A percentile compares a stretch with the other conserved stretches of the same genome.
Evolutionary conservation across 805 yeast genomes (phyloP).

Genomic region (Metschnikowia cubensis): DNA sequence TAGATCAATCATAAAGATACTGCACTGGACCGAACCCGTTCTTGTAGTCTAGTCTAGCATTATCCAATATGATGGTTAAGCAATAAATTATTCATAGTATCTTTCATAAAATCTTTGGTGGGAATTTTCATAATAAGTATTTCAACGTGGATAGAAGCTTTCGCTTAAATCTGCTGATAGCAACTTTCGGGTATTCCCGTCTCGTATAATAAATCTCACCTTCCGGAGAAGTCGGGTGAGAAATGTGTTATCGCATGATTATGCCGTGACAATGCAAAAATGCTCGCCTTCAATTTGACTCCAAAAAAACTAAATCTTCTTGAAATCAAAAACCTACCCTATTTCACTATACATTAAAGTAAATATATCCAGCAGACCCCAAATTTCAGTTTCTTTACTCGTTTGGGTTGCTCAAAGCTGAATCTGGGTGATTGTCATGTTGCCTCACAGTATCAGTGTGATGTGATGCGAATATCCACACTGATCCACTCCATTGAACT

Average conservation of each 20-base stretch:
- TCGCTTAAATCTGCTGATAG: not conserved
- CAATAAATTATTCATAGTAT: too few species aligned
- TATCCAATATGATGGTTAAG: not conserved
- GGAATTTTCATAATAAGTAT: not conserved
- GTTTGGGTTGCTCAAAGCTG: not conserved
- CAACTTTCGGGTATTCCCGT: too few species aligned
- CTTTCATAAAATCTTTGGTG: too few species aligned
- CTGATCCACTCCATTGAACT: not conserved
- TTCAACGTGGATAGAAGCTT: not conserved
- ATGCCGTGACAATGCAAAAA: not conserved
- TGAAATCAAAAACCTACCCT: not conserved
- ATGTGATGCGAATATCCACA: not conserved
- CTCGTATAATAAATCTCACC: too few species aligned
- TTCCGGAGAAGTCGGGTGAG: not conserved
- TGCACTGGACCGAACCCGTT: not conserved
- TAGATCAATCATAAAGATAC: conserved; percentile 5
- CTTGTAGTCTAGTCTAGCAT: not conserved
- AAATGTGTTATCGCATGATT: not conserved
- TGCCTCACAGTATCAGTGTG: not conserved
- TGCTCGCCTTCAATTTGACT: not conserved
- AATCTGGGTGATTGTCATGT: not conserved
- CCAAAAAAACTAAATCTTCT: not conserved
- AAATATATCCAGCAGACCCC: not conserved
- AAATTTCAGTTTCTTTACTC: not conserved
- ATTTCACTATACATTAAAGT: not conserved